Percentiles rank a stretch among this genome's conserved stretches.
Conservation (phyloP, 1,284 basidiomycete genomes). For the Psilocybe mexicana region DNA sequence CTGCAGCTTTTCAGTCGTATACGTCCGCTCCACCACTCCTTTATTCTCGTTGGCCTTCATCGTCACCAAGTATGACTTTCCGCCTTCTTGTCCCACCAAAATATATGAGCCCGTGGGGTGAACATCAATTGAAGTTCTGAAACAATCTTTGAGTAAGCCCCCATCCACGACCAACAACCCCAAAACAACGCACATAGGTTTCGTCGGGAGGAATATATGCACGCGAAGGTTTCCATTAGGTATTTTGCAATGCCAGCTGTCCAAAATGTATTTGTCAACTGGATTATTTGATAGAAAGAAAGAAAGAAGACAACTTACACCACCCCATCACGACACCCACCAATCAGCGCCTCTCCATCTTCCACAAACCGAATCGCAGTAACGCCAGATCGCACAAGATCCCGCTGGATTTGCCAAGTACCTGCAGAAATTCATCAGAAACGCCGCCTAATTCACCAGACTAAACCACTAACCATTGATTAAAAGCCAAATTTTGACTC, state of each 20-base stretch:
- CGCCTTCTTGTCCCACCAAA: constrained; percentile 51
- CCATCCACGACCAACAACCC: constrained; percentile 8
- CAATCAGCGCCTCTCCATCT: constrained; percentile 60
- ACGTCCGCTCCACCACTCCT: constrained; percentile 53
- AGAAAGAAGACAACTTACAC: constrained; percentile 42
- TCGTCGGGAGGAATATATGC: constrained; percentile 50
- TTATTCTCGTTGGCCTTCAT: constrained; percentile 47
- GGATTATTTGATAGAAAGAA: constrained; percentile 1
- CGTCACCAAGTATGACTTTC: constrained; percentile 48
- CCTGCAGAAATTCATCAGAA: constrained; percentile 33
- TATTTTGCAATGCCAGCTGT: constrained; percentile 63
- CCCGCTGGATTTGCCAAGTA: constrained; percentile 58
- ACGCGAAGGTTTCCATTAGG: constrained; percentile 63
- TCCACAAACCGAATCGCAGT: constrained; percentile 61
- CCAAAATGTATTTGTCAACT: constrained; percentile 16
- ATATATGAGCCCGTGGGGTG: constrained; percentile 46
- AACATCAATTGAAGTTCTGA: constrained; percentile 53
- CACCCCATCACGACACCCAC: constrained; percentile 67
- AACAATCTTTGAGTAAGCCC: neutral
- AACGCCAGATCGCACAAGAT: constrained; percentile 60
- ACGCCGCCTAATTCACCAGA: neutral
- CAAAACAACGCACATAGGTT: constrained; percentile 50
- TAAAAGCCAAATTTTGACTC: constrained; percentile 67
- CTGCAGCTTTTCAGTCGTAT: constrained; percentile 39
- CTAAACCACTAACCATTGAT: constrained; percentile 44